Evolutionary conservation across 1,284 basidiomycete genomes (phyloP), one percentile per base, ranked within the genome.

Genomic region (Grifola frondosa): DNA sequence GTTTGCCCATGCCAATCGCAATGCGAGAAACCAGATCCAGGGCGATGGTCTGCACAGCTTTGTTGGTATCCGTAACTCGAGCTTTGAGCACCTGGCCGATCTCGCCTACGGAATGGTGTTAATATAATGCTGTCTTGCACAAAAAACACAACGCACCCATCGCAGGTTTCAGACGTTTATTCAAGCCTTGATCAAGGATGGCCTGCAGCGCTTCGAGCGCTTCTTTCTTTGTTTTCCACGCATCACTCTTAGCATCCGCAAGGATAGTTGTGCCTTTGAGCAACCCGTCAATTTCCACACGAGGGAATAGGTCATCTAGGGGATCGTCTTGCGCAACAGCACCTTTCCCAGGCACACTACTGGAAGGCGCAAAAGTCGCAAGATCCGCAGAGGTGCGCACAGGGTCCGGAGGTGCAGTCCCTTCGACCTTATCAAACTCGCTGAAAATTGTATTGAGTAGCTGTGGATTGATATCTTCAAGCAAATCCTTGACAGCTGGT

Each of bases 151-250:
- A 66, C 78, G 56, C 61, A 90, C 91, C 91, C 84, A 99, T 91
- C 24, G 71, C 81, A 9, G 91, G 80, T 65, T 98, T 97, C 44
- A 99, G 65, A 8, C 97, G 84, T 55, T 95, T 93, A 63, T 99
- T 98, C 34, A 82, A 77, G 40, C 91, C 90, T 66, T 92, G 85
- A 57, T 97, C 92, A 30, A 99, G 68, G 40, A 94, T 80, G 0
- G 79, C 81, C 55, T 91, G 88, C 12, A 99, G 68, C 1, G 77
- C 74, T 61, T 99, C 97, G 42, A 99, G 74, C 1, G 90, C 94
- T 60, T 97, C 97, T 66, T 99, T 99, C 68, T 96, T 88, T 6
- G 82, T 84, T 70, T 99, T 99, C 97, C 97, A 99, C 0, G 91
- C 85, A 56, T 98, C 97, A 54, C 83, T 92, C 68, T 91, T 91